Percentiles rank a stretch among this genome's conserved stretches.
Evolutionary conservation across 441 rosid species (phyloP).

Genomic region (Euphorbia schlechtendalii): DNA sequence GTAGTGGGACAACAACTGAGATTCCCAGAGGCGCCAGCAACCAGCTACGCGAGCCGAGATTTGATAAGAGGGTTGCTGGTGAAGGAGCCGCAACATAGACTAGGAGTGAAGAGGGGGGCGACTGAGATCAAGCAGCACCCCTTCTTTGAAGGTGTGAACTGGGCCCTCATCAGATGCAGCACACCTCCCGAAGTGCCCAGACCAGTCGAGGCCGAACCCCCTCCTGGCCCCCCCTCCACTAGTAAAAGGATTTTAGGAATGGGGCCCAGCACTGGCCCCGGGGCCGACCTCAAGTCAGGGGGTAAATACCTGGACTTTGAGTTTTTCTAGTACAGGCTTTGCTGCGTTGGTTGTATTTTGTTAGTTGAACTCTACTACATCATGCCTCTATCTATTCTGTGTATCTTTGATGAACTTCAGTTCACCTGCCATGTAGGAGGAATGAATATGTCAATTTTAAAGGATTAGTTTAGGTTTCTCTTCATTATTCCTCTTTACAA

Average conservation of each 20-base stretch:
- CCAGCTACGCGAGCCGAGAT: conserved; percentile 76
- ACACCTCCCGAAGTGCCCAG: conserved; percentile 96
- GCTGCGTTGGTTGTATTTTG: conserved; percentile 20
- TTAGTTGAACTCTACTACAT: conserved; percentile 23
- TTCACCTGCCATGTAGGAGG: conserved; percentile 15
- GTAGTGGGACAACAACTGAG: conserved; percentile 91
- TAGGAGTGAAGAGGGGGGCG: conserved; percentile 94
- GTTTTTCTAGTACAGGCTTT: conserved; percentile 59
- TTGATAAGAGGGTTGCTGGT: conserved; percentile 76
- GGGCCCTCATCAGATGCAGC: conserved; percentile 96
- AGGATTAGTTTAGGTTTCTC: not conserved
- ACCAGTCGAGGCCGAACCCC: conserved; percentile 61
- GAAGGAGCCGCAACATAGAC: conserved; percentile 85
- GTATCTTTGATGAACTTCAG: conserved; percentile 20
- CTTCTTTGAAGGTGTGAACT: conserved; percentile 89
- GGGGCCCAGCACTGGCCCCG: not conserved
- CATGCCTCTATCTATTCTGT: conserved; percentile 14
- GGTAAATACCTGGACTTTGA: conserved; percentile 97
- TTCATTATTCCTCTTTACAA: not conserved
- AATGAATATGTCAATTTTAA: conserved; percentile 11
- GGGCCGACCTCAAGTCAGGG: conserved; percentile 55
- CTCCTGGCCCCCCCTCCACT: too few relatives aligned
- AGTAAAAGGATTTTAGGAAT: conserved; percentile 54
- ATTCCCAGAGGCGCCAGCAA: conserved; percentile 85
- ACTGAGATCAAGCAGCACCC: conserved; percentile 98